Base-by-base conservation (phyloP, 495 filamentous ascomycete genomes). In the Geoglossum glabrum region DNA sequence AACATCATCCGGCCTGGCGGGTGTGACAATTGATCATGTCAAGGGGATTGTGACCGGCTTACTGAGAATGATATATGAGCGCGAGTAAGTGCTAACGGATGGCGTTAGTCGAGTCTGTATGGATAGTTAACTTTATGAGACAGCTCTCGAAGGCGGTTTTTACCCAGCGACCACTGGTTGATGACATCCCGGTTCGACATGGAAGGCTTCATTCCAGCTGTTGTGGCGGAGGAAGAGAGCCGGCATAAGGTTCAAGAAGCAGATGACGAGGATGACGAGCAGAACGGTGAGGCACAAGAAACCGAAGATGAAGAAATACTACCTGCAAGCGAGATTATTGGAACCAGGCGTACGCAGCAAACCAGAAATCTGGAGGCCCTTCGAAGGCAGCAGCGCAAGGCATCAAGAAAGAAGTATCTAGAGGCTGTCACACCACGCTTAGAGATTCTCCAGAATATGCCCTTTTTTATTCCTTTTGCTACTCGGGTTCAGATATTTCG, bases 381-480 rank as follows among this genome's bases (percentile, higher is more conserved):
- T 36, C 75, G 76, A 60, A 72, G 75, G 30, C 72, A 78, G 54
- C 83, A 84, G 66, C 77, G 79, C 58, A 81, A 79, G 63, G 76
- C 74, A 23, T 78, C 79, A 15, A 73, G 82, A 7, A 76, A 80
- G 52, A 80, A 83, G 59, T 74, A 85, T 47, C 70, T 92, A 15
- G 84, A 87, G 25, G 73, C 80, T 25, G 80, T 93, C 34, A 85
- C 84, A 1, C 90, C 93, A 1, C 79, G 87, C 59, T 73, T 95
- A 9, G 89, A 97, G 69, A 86, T 99, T 15, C 70, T 99, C 31
- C 82, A 87, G 50, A 90, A 97, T 64, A 90, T 99, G 84, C 93
- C 92, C 0, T 99, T 97, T 64, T 85, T 90, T 62, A 93, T 97
- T 56, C 92, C 92, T 0, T 99, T 99, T 59, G 74, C 82, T 8